These are phyloP conservation scores for Aspergillus novofumigatus DNA, from an alignment of 2,329 filamentous ascomycete genomes.

Conservation along the genomic window DNA sequence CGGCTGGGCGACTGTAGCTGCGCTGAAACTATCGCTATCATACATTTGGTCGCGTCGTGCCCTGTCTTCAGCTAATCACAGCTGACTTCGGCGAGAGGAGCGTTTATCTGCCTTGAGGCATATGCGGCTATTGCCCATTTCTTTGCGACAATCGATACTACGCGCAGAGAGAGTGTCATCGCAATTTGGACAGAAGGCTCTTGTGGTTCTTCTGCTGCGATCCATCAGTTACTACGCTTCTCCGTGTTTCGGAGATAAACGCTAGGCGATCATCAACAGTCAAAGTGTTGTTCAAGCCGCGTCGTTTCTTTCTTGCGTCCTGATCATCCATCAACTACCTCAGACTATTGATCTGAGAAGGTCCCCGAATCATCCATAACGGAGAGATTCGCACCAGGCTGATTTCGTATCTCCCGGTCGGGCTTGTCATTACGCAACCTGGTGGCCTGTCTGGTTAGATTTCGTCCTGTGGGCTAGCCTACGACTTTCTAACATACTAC, in stretches of 20 bases:
- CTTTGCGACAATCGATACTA: background rate
- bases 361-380: background rate
- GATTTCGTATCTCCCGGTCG: background rate
- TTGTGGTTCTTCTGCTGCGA: background rate
- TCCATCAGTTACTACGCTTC: background rate
- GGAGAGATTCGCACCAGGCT: background rate
- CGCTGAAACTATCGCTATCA: background rate
- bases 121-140: background rate
- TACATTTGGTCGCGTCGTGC: background rate
- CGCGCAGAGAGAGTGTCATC: background rate
- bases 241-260: background rate
- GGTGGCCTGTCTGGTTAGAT: background rate
- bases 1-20: background rate
- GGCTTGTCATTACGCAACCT: background rate
- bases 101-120: background rate
- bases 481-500: background rate
- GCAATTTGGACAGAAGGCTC: background rate
- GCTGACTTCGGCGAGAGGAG: background rate
- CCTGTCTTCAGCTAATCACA: background rate
- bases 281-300: background rate
- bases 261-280: background rate
- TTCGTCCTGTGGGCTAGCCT: background rate
- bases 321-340: background rate
- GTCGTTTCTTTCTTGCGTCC: background rate
- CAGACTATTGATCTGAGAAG: background rate